Evolutionary conservation across 805 yeast genomes (phyloP).

Genomic region (Ogataea siamensis): DNA sequence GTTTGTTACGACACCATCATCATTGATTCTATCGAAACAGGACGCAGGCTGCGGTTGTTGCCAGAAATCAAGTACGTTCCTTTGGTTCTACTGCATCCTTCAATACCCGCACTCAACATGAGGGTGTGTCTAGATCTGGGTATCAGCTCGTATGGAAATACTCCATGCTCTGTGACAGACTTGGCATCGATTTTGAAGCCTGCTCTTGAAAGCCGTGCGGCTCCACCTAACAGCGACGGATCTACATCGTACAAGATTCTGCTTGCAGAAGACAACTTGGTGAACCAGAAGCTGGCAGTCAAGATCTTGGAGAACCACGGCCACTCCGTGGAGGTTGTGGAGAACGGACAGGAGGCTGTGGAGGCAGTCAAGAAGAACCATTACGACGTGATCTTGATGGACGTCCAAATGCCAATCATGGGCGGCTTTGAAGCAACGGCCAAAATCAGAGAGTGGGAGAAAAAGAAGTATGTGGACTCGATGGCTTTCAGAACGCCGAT

Average conservation of each 20-base stretch:
- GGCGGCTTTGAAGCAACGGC: slow-evolving; percentile 93
- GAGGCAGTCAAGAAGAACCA: slow-evolving; percentile 66
- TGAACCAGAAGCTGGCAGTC: slow-evolving; percentile 84
- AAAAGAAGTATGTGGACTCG: slow-evolving; percentile 69
- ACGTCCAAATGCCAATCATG: slow-evolving; percentile 94
- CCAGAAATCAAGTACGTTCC: slow-evolving; percentile 85
- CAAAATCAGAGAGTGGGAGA: slow-evolving; percentile 84
- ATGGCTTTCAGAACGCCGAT: slow-evolving; percentile 78
- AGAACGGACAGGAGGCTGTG: slow-evolving; percentile 79
- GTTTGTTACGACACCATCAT: slow-evolving; percentile 75
- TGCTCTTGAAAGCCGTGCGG: slow-evolving; percentile 78
- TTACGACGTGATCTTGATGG: slow-evolving; percentile 86
- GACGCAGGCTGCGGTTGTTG: slow-evolving; percentile 61
- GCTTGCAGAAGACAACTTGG: slow-evolving; percentile 84
- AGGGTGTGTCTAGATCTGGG: slow-evolving; percentile 82
- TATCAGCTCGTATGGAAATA: slow-evolving; percentile 83
- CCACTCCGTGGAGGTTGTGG: slow-evolving; percentile 80
- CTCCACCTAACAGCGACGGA: slow-evolving; percentile 77
- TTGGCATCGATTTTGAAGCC: slow-evolving; percentile 81
- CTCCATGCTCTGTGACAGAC: slow-evolving; percentile 81
- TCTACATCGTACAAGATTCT: slow-evolving; percentile 70
- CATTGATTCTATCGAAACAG: slow-evolving; percentile 76
- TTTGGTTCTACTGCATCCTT: slow-evolving; percentile 71
- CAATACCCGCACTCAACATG: slow-evolving; percentile 74
- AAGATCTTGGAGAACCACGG: slow-evolving; percentile 83